Percentiles rank a stretch among this genome's conserved stretches.
Conservation (phyloP, 2,329 filamentous ascomycete species). For the Penicillium sp. region DNA sequence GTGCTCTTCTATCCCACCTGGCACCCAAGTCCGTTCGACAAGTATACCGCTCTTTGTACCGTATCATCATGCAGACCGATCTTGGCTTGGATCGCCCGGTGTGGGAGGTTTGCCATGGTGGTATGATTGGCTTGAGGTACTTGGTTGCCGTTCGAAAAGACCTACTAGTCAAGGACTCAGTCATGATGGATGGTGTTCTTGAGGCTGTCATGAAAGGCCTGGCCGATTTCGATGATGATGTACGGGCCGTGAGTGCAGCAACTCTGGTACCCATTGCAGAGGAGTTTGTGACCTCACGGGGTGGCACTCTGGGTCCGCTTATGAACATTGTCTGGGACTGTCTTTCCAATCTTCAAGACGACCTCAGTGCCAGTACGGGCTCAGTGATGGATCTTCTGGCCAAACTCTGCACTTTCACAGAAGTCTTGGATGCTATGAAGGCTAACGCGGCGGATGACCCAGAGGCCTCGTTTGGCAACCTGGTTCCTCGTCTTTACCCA, state of each 20-base stretch:
- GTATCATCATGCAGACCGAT: conserved; percentile 87
- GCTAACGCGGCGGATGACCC: conserved; percentile 73
- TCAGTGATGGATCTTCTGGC: conserved; percentile 98
- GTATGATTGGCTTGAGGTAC: conserved; percentile 94
- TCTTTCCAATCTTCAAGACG: conserved; percentile 91
- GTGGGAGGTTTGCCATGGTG: conserved; percentile 95
- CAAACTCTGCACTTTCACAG: conserved; percentile 87
- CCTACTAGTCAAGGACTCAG: conserved; percentile 71
- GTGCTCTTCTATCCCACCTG: conserved; percentile 79
- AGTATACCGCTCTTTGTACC: conserved; percentile 77
- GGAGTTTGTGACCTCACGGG: conserved; percentile 83
- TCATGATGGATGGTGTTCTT: conserved; percentile 88
- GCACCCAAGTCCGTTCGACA: conserved; percentile 71
- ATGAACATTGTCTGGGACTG: conserved; percentile 98
- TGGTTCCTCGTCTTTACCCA: conserved; percentile 90
- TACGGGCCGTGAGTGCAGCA: conserved; percentile 93
- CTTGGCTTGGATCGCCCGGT: conserved; percentile 65
- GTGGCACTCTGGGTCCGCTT: conserved; percentile 67
- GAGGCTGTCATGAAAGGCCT: conserved; percentile 91
- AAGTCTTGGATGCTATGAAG: conserved; percentile 93
- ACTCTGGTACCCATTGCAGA: conserved; percentile 93
- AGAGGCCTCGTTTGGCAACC: conserved; percentile 81
- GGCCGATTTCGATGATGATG: conserved; percentile 86
- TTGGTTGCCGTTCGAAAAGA: conserved; percentile 93
- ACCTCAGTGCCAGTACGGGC: conserved; percentile 92